Evolutionary conservation across 1,139 yeast species (phyloP), one percentile per base, ranked within the genome.

Genomic region (Candida mesenterica): DNA sequence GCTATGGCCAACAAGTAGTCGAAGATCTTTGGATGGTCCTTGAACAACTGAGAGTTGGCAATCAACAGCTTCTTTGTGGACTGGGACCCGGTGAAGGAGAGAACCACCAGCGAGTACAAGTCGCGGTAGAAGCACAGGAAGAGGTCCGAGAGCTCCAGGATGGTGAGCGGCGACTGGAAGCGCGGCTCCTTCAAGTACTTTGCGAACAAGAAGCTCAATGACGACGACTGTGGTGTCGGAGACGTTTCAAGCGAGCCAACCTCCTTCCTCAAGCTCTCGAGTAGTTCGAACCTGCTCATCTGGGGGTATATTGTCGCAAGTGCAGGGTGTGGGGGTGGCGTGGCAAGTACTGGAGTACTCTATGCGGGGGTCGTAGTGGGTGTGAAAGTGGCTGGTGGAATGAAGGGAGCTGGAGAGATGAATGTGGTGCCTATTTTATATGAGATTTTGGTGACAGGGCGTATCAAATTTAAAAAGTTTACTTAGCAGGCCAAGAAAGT

Each of bases 1-100:
- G 74, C 68, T n/a, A 69, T 68, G 22, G 75, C 75, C 37, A 68
- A 49, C 30, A 69, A 46, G 45, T 69, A 69, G 45, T 69, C 75
- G 42, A 61, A 69, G 4, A 51, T 44, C 30, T 54, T 52, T 2
- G 70, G 67, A 39, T 65, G 48, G 4, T 43, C 43, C 33, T 50
- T 55, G 46, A 69, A 66, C 34, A 52, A 50, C 5, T 46, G 39
- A 15, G 64, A 63, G 27, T 43, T 43, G 20, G 65, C 51, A 13
- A 69, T 65, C 31, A 69, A 57, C 45, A 47, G 67, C 33, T 68
- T 67, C 48, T 69, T 69, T 24, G 59, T 56, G 30, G 62, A 49
- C 44, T 68, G 68, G 37, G 68, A 62, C 44, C 61, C 72, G 22
- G 73, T 65, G 40, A 59, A 68, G 8, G 61, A 42, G 36, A 59